These are phyloP conservation scores for Neoboletus brunneissimus DNA, from an alignment of 768 basidiomycete genomes.

Conservation along the genomic window DNA sequence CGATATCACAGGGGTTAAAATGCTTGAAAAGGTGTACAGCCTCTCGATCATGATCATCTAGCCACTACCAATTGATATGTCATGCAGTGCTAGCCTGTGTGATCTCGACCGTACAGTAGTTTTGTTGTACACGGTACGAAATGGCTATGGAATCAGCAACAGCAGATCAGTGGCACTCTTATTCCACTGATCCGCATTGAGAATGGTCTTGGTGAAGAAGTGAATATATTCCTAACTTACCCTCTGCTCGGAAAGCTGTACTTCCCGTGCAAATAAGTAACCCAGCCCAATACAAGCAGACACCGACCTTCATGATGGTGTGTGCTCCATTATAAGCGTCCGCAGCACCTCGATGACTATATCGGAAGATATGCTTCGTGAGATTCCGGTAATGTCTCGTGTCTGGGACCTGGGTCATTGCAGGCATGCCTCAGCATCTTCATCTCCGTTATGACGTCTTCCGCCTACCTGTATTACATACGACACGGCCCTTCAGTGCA, in stretches of 20 bases:
- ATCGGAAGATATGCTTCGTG: constrained; percentile 47
- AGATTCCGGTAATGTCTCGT: constrained; percentile 46
- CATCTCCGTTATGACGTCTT: constrained; percentile 18
- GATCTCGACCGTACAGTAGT: too few relatives aligned
- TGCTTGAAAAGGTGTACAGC: not conserved
- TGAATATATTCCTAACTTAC: constrained; percentile 32
- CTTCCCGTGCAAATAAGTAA: constrained; percentile 8
- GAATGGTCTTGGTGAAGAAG: constrained; percentile 33
- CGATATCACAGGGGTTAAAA: not conserved
- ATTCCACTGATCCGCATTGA: constrained; percentile 30
- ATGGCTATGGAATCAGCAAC: not conserved
- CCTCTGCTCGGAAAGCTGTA: constrained; percentile 29
- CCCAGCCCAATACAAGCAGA: not conserved
- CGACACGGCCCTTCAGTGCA: not conserved
- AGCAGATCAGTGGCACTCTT: not conserved
- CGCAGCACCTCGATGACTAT: constrained; percentile 31
- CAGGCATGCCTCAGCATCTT: constrained; percentile 15
- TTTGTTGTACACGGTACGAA: not conserved
- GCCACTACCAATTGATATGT: not conserved
- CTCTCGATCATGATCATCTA: not conserved
- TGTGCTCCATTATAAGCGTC: constrained; percentile 38
- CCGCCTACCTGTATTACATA: constrained; percentile 26
- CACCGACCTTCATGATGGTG: constrained; percentile 28
- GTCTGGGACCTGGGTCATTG: constrained; percentile 34
- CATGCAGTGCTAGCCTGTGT: not conserved